Percentiles rank a stretch among this genome's conserved stretches.
Conservation (phyloP, 1,284 basidiomycete species). For the Sanguinoderma infundibulare region DNA sequence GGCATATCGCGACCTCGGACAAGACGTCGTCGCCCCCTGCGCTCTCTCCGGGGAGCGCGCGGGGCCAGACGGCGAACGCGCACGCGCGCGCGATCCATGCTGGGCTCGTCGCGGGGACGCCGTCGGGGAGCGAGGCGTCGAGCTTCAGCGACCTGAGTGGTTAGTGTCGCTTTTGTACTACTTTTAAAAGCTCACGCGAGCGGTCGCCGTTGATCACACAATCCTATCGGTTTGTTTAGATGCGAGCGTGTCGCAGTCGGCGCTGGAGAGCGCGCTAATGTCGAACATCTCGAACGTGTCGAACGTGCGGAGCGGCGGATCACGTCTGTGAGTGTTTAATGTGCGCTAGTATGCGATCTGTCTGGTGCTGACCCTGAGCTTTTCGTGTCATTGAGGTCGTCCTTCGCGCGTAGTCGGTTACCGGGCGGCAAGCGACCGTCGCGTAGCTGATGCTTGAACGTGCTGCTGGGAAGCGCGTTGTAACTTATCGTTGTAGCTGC, state of each 20-base stretch:
- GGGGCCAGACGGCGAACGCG: conserved; percentile 41
- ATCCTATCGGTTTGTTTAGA: conserved; percentile 51
- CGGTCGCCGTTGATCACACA: neutral
- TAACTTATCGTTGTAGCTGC: no score
- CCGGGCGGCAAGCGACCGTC: conserved; percentile 18
- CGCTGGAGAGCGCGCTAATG: conserved; percentile 74
- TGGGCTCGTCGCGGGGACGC: conserved; percentile 45
- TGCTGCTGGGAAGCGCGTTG: no score
- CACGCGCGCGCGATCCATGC: conserved; percentile 33
- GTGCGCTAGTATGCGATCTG: neutral
- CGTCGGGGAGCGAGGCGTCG: conserved; percentile 65
- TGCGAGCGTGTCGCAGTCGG: conserved; percentile 71
- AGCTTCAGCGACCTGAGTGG: conserved; percentile 86
- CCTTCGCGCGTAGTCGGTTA: conserved; percentile 27
- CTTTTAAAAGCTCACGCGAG: neutral
- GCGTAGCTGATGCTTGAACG: conserved; percentile 22
- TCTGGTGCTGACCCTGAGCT: neutral
- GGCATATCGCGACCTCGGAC: conserved; percentile 51
- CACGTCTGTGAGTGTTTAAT: conserved; percentile 25
- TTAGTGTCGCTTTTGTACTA: conserved; percentile 38
- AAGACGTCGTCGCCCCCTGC: conserved; percentile 67
- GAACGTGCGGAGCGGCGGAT: conserved; percentile 43
- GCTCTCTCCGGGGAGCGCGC: conserved; percentile 54
- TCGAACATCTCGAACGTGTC: conserved; percentile 61
- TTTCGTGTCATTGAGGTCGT: no score